These are phyloP conservation scores for Solanum aculeatissimum DNA, from an alignment of 305 asterid genomes.

Conservation along the genomic window DNA sequence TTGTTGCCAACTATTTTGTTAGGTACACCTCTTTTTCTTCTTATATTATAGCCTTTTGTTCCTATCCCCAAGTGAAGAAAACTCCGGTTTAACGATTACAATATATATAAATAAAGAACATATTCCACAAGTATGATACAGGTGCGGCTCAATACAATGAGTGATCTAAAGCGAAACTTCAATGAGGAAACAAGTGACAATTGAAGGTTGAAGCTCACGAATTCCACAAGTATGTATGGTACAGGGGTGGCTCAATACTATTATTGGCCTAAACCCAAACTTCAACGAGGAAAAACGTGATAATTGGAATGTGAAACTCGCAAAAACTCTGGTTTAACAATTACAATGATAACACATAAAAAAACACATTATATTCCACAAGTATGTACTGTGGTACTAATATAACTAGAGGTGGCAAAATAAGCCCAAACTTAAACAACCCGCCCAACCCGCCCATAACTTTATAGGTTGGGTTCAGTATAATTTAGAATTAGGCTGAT, in stretches of 20 bases:
- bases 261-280: background rate
- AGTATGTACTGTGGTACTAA: background rate
- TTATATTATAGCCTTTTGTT: background rate
- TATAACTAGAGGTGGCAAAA: too few species aligned
- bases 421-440: too few species aligned
- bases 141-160: background rate
- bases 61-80: background rate
- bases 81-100: background rate
- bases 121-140: background rate
- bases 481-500: too few species aligned
- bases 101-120: background rate
- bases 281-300: background rate
- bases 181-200: background rate
- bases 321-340: background rate
- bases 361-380: background rate
- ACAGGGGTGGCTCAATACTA: background rate
- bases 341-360: background rate
- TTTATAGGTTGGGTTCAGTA: too few species aligned
- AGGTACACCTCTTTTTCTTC: slow-evolving; percentile 29
- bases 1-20: slow-evolving; percentile 75
- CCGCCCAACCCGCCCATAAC: too few species aligned
- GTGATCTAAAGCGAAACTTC: background rate
- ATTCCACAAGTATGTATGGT: background rate
- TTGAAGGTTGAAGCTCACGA: background rate
- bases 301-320: background rate